Evolutionary conservation across 768 basidiomycete species (phyloP).

Genomic region (Boletus rufocinnamomeus): DNA sequence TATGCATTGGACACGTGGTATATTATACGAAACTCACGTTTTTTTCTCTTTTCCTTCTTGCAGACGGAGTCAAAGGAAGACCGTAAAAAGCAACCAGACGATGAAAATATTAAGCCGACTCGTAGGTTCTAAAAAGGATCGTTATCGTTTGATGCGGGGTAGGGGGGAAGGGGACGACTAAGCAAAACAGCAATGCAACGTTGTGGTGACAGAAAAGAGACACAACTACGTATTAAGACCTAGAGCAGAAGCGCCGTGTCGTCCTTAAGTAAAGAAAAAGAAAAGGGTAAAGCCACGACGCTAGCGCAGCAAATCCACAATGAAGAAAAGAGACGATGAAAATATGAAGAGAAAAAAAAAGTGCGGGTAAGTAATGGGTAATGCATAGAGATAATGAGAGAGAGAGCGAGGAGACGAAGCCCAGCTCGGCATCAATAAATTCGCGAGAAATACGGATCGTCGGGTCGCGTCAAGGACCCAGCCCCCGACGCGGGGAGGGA

Average conservation of each 20-base stretch:
- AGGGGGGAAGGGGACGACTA: slow-evolving; percentile 8
- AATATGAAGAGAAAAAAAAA: slow-evolving; percentile 13
- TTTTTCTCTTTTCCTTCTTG: slow-evolving; percentile 13
- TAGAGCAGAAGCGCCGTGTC: slow-evolving; percentile 25
- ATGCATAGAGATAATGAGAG: slow-evolving; percentile 36
- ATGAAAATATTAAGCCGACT: slow-evolving; percentile 24
- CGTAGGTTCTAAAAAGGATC: slow-evolving; percentile 28
- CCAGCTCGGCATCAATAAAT: slow-evolving; percentile 25
- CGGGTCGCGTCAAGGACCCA: slow-evolving; percentile 26
- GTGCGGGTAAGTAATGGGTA: slow-evolving; percentile 24
- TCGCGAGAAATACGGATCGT: slow-evolving; percentile 17
- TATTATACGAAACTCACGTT: slow-evolving; percentile 4
- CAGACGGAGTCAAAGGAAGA: not conserved
- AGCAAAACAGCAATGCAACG: slow-evolving; percentile 36
- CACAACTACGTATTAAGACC: slow-evolving; percentile 32
- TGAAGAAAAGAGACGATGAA: slow-evolving; percentile 9
- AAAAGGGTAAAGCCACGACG: slow-evolving; percentile 16
- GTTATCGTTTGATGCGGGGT: slow-evolving; percentile 29
- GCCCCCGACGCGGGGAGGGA: slow-evolving; percentile 18
- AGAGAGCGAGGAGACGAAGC: slow-evolving; percentile 12
- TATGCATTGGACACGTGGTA: not conserved
- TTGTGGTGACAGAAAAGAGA: slow-evolving; percentile 28
- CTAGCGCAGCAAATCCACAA: slow-evolving; percentile 28
- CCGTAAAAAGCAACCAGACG: slow-evolving; percentile 10
- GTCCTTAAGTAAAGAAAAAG: slow-evolving; percentile 26